Evolutionary conservation across 805 yeast genomes (phyloP).

Genomic region (Scheffersomyces lignosus): DNA sequence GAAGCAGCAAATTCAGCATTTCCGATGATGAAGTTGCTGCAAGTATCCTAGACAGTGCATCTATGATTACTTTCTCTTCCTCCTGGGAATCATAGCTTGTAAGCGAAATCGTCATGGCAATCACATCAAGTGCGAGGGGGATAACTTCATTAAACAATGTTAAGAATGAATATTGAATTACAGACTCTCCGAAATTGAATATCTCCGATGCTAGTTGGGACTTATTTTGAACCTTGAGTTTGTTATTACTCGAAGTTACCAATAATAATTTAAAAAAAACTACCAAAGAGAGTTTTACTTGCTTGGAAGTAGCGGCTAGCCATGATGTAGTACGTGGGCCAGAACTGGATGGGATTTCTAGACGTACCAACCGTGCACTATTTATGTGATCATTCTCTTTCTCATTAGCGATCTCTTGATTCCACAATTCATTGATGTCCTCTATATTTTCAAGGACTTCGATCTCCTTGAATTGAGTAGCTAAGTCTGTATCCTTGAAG

Average conservation of each 20-base stretch:
- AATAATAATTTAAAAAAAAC: slow-evolving; percentile 31
- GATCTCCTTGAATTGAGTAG: slow-evolving; percentile 1
- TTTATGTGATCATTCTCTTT: slow-evolving; percentile 4
- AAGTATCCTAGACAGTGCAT: too few species aligned
- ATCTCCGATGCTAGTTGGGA: slow-evolving; percentile 20
- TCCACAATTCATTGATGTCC: slow-evolving; percentile 14
- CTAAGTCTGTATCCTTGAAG: slow-evolving; percentile 26
- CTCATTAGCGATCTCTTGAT: neutral
- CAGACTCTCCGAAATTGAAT: slow-evolving; percentile 19
- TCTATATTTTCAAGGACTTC: slow-evolving; percentile 7
- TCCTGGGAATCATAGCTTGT: slow-evolving; percentile 2
- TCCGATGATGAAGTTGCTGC: neutral
- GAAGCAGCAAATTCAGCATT: neutral
- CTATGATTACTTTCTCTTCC: too few species aligned
- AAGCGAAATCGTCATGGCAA: slow-evolving; percentile 21
- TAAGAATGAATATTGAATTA: slow-evolving; percentile 26
- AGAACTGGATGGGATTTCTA: slow-evolving; percentile 2
- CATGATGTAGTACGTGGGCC: slow-evolving; percentile 25
- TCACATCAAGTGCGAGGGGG: slow-evolving; percentile 30
- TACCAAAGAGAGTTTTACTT: slow-evolving; percentile 34
- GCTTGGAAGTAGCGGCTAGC: slow-evolving; percentile 39
- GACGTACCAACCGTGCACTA: too few species aligned
- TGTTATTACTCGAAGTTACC: slow-evolving; percentile 15
- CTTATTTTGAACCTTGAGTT: slow-evolving; percentile 23
- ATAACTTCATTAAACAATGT: slow-evolving; percentile 32